Evolutionary conservation across 179 eudicot genomes (phyloP).

Genomic region (Spergularia azorica): DNA sequence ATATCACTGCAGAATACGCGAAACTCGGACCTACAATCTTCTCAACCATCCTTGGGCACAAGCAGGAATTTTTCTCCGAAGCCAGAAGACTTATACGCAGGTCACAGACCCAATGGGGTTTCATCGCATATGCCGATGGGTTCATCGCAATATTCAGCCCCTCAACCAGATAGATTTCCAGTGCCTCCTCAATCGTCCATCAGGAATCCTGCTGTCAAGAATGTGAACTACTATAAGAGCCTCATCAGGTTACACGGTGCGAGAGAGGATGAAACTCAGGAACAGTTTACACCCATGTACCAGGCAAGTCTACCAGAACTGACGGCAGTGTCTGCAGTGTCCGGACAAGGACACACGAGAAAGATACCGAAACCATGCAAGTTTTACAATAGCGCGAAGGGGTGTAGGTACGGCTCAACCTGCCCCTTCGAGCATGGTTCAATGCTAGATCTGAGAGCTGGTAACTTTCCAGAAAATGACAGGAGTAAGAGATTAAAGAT

Average conservation of each 20-base stretch:
- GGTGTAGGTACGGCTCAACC: conserved; percentile 48
- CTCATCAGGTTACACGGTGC: conserved; percentile 56
- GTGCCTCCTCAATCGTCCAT: conserved; percentile 19
- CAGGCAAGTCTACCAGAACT: conserved; percentile 7
- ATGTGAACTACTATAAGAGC: conserved; percentile 41
- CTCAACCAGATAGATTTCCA: conserved; percentile 1
- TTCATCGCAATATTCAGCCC: conserved; percentile 2
- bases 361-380: conserved; percentile 38
- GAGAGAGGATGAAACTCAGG: conserved; percentile 29
- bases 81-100: not conserved
- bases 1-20: not conserved
- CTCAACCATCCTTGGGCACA: not conserved
- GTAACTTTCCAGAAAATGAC: conserved; percentile 28
- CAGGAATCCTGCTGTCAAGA: conserved; percentile 33
- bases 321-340: conserved; percentile 11
- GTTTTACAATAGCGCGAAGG: conserved; percentile 41
- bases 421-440: conserved; percentile 48
- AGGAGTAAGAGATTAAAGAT: conserved; percentile 50
- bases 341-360: conserved; percentile 15
- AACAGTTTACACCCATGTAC: not conserved
- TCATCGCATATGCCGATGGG: conserved; percentile 7
- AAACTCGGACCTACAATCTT: not conserved
- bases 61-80: not conserved
- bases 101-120: not conserved
- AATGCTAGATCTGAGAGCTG: conserved; percentile 21